A percentile compares a stretch with the other conserved stretches of the same genome.
Conservation (phyloP, 352 stramenopile species). For the Globisporangium alternatum region DNA sequence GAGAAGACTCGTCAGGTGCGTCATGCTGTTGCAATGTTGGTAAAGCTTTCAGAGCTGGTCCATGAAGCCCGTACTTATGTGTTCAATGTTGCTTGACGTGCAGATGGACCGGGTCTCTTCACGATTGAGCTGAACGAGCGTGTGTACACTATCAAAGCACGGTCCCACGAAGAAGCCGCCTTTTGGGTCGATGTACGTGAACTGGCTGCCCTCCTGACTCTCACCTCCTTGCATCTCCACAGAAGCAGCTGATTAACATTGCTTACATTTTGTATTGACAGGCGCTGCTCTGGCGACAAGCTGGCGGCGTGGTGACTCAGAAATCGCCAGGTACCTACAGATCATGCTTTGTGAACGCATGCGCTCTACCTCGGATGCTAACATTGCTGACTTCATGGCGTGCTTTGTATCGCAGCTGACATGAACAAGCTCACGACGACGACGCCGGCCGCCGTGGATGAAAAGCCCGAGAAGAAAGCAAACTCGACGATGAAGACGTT, state of each 20-base stretch:
- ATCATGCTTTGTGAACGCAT: background rate
- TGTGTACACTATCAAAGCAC: conserved; percentile 89
- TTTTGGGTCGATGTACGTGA: conserved; percentile 81
- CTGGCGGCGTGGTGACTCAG: conserved; percentile 73
- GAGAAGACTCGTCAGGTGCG: conserved; percentile 65
- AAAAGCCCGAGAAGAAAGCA: conserved; percentile 7
- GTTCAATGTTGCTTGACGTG: conserved; percentile 10
- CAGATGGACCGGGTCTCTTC: conserved; percentile 83
- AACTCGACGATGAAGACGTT: conserved; percentile 10
- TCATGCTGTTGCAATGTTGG: background rate
- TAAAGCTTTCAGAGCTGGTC: background rate
- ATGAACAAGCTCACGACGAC: conserved; percentile 22
- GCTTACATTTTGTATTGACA: conserved; percentile 9
- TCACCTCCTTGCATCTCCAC: no score
- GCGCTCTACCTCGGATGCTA: background rate
- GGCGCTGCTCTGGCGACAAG: conserved; percentile 82
- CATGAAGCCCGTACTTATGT: background rate
- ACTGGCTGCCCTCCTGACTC: background rate
- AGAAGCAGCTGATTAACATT: background rate
- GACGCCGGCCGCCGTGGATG: conserved; percentile 12
- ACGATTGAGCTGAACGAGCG: conserved; percentile 89
- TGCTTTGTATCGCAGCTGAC: conserved; percentile 13
- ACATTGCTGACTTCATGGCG: background rate
- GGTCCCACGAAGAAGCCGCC: conserved; percentile 78
- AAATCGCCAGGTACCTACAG: conserved; percentile 57